Evolutionary conservation across 2,329 filamentous ascomycete genomes (phyloP).

Genomic region (Orbilia quercus): DNA sequence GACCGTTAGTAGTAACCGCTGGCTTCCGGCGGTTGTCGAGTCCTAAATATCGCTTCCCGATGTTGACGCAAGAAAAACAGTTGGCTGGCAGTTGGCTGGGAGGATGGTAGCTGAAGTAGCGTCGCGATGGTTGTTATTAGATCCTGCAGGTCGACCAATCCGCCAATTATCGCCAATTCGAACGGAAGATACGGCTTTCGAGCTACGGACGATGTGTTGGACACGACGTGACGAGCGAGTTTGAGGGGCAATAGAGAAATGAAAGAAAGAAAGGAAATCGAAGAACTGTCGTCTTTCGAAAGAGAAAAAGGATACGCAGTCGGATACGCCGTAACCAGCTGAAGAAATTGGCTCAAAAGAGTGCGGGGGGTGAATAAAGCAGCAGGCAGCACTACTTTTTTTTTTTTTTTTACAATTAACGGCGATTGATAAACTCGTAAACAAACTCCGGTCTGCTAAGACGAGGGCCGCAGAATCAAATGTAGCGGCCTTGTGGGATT

Average conservation of each 20-base stretch:
- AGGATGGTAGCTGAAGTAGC: constrained; percentile 25
- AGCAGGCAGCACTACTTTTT: constrained; percentile 24
- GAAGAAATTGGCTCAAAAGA: constrained; percentile 51
- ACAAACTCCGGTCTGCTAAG: background rate
- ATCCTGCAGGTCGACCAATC: constrained; percentile 48
- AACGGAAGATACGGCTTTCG: constrained; percentile 22
- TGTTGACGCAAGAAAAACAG: constrained; percentile 20
- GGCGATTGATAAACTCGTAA: constrained; percentile 28
- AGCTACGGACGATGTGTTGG: background rate
- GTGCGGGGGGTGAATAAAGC: constrained; percentile 45
- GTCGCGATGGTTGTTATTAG: constrained; percentile 29
- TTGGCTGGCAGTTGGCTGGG: constrained; percentile 9
- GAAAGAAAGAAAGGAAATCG: constrained; percentile 14
- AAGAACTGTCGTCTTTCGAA: constrained; percentile 14
- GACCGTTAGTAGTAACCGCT: constrained; percentile 41
- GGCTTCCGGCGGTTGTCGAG: constrained; percentile 35
- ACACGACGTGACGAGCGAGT: constrained; percentile 16
- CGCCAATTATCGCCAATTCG: constrained; percentile 45
- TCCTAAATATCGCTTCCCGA: constrained; percentile 28
- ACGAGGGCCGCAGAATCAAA: constrained; percentile 12
- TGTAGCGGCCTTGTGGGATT: constrained; percentile 40
- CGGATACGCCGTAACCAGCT: constrained; percentile 30
- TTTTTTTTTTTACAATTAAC: constrained; percentile 39
- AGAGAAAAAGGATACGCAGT: constrained; percentile 2
- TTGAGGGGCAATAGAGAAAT: constrained; percentile 24